Evolutionary conservation across 768 basidiomycete species (phyloP).

Genomic region (Clathrus columnatus): DNA sequence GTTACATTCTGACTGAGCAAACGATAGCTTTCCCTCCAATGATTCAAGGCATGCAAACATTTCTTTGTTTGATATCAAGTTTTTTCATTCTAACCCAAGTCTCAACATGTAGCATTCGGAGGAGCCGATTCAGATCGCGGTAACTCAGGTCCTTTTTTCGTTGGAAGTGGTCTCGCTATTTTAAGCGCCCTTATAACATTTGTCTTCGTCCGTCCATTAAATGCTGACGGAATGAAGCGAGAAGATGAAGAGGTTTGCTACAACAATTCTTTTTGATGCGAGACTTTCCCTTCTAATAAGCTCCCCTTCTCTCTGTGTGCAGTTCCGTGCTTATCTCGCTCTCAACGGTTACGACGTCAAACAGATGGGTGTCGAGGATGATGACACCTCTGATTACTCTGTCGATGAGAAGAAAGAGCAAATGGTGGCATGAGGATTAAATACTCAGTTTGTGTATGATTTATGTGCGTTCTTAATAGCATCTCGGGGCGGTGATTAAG

Average conservation of each 20-base stretch:
- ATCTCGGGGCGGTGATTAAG: no score
- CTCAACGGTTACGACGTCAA: slow-evolving; percentile 71
- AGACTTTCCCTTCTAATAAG: not conserved
- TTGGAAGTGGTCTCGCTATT: slow-evolving; percentile 70
- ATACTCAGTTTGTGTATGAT: not conserved
- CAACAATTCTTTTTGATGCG: not conserved
- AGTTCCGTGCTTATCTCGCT: slow-evolving; percentile 81
- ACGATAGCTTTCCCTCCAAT: slow-evolving; percentile 57
- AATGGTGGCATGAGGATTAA: not conserved
- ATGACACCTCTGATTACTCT: not conserved
- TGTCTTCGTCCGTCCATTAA: slow-evolving; percentile 65
- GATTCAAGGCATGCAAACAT: slow-evolving; percentile 39
- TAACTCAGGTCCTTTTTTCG: slow-evolving; percentile 83
- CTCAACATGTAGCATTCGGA: slow-evolving; percentile 44
- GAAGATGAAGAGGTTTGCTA: slow-evolving; percentile 58
- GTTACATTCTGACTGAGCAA: not conserved
- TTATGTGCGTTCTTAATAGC: not conserved
- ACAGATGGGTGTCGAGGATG: slow-evolving; percentile 47
- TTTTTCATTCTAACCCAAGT: not conserved
- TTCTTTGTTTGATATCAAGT: not conserved
- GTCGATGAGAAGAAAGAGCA: not conserved
- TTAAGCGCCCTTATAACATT: slow-evolving; percentile 66
- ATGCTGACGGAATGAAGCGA: slow-evolving; percentile 67
- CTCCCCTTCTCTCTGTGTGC: not conserved
- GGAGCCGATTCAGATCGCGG: slow-evolving; percentile 42